phyloP scores from a whole-genome alignment of 2,329 filamentous ascomycete species.

The Penicillium fuscoglaucum region DNA sequence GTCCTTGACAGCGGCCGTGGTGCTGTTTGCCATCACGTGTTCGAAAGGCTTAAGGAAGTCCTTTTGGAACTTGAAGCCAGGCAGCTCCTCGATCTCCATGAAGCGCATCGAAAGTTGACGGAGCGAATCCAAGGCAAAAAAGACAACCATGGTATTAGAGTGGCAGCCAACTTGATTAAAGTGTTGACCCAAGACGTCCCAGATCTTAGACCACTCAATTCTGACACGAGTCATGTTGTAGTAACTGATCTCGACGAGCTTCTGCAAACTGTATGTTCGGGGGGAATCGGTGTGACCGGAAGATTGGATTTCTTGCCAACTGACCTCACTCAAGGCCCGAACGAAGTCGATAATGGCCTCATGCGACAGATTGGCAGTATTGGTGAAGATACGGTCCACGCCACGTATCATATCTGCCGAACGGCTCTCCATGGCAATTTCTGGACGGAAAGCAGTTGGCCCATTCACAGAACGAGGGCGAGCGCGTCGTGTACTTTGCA shows the following conservation, averaged over 20 bases:
- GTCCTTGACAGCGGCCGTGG: conserved; percentile 89
- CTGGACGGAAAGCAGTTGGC: conserved; percentile 63
- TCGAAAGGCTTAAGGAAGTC: conserved; percentile 98
- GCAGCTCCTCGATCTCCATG: conserved; percentile 95
- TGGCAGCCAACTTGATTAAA: conserved; percentile 98
- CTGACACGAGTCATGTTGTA: conserved; percentile 99
- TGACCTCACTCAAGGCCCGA: conserved; percentile 86
- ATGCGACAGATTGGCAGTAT: conserved; percentile 87
- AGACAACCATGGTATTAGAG: conserved; percentile 93
- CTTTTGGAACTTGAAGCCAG: conserved; percentile 99
- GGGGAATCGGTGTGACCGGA: conserved; percentile 95
- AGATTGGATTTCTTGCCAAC: conserved; percentile 98
- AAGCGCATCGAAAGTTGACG: conserved; percentile 97
- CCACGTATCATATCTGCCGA: conserved; percentile 91
- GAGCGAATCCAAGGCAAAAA: conserved; percentile 93
- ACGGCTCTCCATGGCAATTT: conserved; percentile 87
- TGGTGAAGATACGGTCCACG: conserved; percentile 95
- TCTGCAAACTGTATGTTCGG: conserved; percentile 94
- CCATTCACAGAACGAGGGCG: conserved; percentile 49
- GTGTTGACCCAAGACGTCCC: conserved; percentile 95
- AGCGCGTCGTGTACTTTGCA: conserved; percentile 55
- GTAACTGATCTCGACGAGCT: conserved; percentile 97
- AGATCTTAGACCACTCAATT: conserved; percentile 98
- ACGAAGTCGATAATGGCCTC: conserved; percentile 97
- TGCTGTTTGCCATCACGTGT: conserved; percentile 92